These are phyloP conservation scores for Aspergillus sp. DNA, from an alignment of 2,329 filamentous ascomycete species.

Conservation along the genomic window DNA sequence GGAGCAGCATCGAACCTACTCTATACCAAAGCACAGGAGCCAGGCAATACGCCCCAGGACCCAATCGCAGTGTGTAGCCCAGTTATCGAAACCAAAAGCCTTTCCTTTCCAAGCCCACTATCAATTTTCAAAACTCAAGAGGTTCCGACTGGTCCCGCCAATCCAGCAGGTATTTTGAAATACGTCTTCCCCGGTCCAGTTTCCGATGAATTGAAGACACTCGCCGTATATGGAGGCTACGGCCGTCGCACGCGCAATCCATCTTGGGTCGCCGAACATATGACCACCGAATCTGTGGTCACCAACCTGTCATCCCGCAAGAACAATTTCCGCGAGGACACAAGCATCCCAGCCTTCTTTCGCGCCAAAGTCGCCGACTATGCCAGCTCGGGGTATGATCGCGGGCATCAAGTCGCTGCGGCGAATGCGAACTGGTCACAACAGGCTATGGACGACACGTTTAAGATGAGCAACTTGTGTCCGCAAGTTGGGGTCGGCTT, in stretches of 20 bases:
- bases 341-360: slow-evolving; percentile 76
- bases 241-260: slow-evolving; percentile 91
- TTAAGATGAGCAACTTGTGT: slow-evolving; percentile 93
- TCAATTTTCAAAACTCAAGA: background rate
- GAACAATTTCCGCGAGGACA: slow-evolving; percentile 84
- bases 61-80: too few species aligned
- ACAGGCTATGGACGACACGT: slow-evolving; percentile 90
- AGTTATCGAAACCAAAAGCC: background rate
- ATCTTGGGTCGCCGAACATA: slow-evolving; percentile 93
- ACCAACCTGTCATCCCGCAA: slow-evolving; percentile 76
- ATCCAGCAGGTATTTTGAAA: slow-evolving; percentile 74
- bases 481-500: slow-evolving; percentile 98
- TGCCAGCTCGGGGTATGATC: slow-evolving; percentile 89
- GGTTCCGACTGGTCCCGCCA: slow-evolving; percentile 50
- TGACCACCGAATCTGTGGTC: slow-evolving; percentile 80
- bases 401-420: slow-evolving; percentile 94
- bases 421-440: slow-evolving; percentile 97
- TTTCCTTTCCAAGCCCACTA: background rate
- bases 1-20: background rate
- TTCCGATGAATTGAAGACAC: slow-evolving; percentile 73
- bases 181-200: slow-evolving; percentile 93
- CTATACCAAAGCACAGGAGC: background rate
- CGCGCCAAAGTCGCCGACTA: slow-evolving; percentile 90
- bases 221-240: slow-evolving; percentile 80
- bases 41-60: too few species aligned